Evolutionary conservation across 2,329 filamentous ascomycete species (phyloP), one percentile per base, ranked within the genome.

Genomic region (Tolypocladium pustulatum): DNA sequence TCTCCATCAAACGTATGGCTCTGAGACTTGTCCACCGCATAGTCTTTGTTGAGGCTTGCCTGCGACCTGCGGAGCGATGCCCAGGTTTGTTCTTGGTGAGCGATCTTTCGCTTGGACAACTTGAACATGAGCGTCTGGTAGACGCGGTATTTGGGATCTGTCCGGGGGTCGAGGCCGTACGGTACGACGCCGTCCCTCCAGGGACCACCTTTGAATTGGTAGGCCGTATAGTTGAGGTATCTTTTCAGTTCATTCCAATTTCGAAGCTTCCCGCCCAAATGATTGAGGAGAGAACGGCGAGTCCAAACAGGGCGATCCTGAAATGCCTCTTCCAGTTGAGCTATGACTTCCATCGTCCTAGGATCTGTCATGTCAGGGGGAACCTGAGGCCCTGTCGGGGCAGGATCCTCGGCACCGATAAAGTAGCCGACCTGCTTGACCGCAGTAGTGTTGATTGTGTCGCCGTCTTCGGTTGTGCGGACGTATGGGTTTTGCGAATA

Each of bases 81-180:
- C 79, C 79, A 81, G 3, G 76, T 75, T 49, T 77, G 72, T 27
- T 76, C 76, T 46, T 76, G 74, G n/a, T 72, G 69, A 5, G 76
- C 76, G 9, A 76, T 71, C 60, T 76, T 75, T 61, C 77, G 78
- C 63, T 76, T 80, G 56, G 81, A 78, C 30, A 95, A 76, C 68
- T 91, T 89, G 75, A 96, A 96, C 74, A 90, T 88, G 62, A 97
- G 79, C 0, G 91, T 95, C 73, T 99, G 94, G 71, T 96, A 97
- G 58, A 85, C 78, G 38, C 91, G 87, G 68, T 88, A 92, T 58
- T 85, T 81, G 0, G 89, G 85, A 61, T 92, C 87, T 17, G 75
- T 81, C 40, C 94, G 84, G 3, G 94, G 94, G 69, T 99, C 94
- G 25, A 96, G 73, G 12, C 93, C 93, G 71, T 92, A 94, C 54